Evolutionary conservation across 805 yeast genomes (phyloP).

Genomic region (Diddensiella santjacobensis): DNA sequence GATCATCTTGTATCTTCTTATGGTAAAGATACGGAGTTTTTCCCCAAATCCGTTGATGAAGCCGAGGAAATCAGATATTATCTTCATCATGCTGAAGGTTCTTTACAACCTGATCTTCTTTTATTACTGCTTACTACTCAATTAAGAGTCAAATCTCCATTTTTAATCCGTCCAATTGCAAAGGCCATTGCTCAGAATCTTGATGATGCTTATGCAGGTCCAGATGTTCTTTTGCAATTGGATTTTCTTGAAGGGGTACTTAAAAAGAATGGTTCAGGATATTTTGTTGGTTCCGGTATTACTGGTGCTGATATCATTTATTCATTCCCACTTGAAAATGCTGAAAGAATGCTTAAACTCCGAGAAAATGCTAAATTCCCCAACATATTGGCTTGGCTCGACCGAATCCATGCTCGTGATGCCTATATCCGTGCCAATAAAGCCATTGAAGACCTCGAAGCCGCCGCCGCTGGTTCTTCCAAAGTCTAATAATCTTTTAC

Average conservation of each 20-base stretch:
- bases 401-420: slow-evolving; percentile 26
- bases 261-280: slow-evolving; percentile 45
- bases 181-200: slow-evolving; percentile 43
- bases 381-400: slow-evolving; percentile 25
- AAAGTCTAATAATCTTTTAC: not conserved
- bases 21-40: slow-evolving; percentile 42
- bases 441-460: not conserved
- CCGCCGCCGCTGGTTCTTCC: not conserved
- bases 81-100: slow-evolving; percentile 58
- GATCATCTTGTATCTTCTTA: slow-evolving; percentile 49
- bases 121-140: slow-evolving; percentile 36
- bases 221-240: slow-evolving; percentile 43
- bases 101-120: slow-evolving; percentile 49
- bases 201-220: slow-evolving; percentile 46
- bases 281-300: slow-evolving; percentile 51
- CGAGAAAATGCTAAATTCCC: slow-evolving; percentile 21
- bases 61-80: slow-evolving; percentile 48
- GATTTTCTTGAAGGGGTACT: slow-evolving; percentile 42
- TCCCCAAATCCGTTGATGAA: slow-evolving; percentile 35
- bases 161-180: slow-evolving; percentile 45
- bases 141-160: slow-evolving; percentile 34
- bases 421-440: slow-evolving; percentile 22
- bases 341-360: not conserved
- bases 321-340: slow-evolving; percentile 39
- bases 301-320: slow-evolving; percentile 63